Percentiles rank a stretch among this genome's conserved stretches.
phyloP scores from a whole-genome alignment of 352 stramenopile genomes.

The Phytophthora sansomeana region DNA sequence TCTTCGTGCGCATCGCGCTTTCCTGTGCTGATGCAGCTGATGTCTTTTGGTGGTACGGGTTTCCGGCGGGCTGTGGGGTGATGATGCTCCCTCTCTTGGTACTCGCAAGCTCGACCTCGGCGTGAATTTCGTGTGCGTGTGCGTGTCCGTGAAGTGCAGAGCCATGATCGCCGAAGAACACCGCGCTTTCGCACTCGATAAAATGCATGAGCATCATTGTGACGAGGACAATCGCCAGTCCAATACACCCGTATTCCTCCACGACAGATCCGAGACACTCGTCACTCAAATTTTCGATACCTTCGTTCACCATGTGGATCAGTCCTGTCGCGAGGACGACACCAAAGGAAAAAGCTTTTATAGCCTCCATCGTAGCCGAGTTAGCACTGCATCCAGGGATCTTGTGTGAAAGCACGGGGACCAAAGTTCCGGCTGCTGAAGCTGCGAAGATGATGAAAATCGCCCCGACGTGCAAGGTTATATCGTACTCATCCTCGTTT shows the following conservation, averaged over 20 bases:
- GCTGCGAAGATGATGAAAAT: slow-evolving; percentile 58
- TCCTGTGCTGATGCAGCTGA: neutral
- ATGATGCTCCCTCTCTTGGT: neutral
- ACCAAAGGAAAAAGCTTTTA: slow-evolving; percentile 63
- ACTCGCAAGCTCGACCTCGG: neutral
- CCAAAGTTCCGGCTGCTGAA: slow-evolving; percentile 38
- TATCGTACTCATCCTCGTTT: slow-evolving; percentile 33
- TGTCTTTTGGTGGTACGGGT: neutral
- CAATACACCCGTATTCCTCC: slow-evolving; percentile 52
- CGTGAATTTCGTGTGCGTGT: slow-evolving; percentile 2
- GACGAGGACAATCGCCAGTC: slow-evolving; percentile 51
- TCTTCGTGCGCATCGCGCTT: slow-evolving; percentile 34
- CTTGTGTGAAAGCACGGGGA: slow-evolving; percentile 43
- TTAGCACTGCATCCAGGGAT: slow-evolving; percentile 24
- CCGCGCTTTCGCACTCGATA: slow-evolving; percentile 56
- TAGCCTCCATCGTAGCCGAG: slow-evolving; percentile 39
- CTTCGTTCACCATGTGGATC: slow-evolving; percentile 74
- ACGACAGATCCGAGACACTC: slow-evolving; percentile 51
- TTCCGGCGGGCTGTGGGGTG: slow-evolving; percentile 12
- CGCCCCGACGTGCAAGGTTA: slow-evolving; percentile 44
- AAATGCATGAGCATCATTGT: slow-evolving; percentile 59
- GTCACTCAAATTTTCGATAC: slow-evolving; percentile 53
- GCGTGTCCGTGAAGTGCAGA: slow-evolving; percentile 12
- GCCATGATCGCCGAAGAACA: slow-evolving; percentile 45
- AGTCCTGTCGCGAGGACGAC: slow-evolving; percentile 64